Evolutionary conservation across 1,139 yeast genomes (phyloP).

Genomic region (Taphrina sp.): DNA sequence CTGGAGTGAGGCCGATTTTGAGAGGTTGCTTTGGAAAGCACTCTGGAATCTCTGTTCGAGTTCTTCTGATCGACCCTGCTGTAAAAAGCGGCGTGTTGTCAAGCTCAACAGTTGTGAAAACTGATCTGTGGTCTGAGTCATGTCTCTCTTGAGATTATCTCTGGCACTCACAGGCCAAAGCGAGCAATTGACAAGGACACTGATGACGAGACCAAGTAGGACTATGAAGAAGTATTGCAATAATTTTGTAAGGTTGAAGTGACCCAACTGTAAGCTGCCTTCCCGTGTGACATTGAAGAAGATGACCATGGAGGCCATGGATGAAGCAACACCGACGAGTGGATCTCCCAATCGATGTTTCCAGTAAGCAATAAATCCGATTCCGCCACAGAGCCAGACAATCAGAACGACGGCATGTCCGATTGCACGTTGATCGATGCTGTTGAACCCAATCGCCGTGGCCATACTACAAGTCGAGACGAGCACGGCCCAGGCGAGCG

Average conservation of each 20-base stretch:
- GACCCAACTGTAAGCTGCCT: conserved; percentile 63
- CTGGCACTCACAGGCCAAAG: conserved; percentile 67
- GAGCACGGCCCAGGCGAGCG: conserved; percentile 58
- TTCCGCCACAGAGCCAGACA: conserved; percentile 53
- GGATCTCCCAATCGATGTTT: conserved; percentile 67
- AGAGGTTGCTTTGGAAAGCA: conserved; percentile 43
- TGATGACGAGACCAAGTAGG: conserved; percentile 58
- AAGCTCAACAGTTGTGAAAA: conserved; percentile 56
- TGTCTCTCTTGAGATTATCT: conserved; percentile 48
- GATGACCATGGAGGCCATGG: conserved; percentile 69
- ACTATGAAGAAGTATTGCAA: conserved; percentile 61
- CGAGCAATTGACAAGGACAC: conserved; percentile 58
- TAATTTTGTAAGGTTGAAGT: conserved; percentile 59
- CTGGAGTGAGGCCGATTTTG: conserved; percentile 49
- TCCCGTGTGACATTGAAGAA: conserved; percentile 75
- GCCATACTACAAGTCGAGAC: conserved; percentile 58
- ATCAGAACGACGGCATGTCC: conserved; percentile 61
- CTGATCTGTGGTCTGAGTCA: conserved; percentile 56
- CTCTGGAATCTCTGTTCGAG: conserved; percentile 1
- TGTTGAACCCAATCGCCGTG: conserved; percentile 52
- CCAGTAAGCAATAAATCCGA: conserved; percentile 66
- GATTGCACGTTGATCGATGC: conserved; percentile 51
- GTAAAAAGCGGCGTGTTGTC: conserved; percentile 56
- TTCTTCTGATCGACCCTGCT: conserved; percentile 33
- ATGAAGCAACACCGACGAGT: conserved; percentile 77